A percentile compares a stretch with the other conserved stretches of the same genome.
These are phyloP conservation scores for Phytophthora chlamydospora DNA, from an alignment of 352 stramenopile species.

Conservation along the genomic window DNA sequence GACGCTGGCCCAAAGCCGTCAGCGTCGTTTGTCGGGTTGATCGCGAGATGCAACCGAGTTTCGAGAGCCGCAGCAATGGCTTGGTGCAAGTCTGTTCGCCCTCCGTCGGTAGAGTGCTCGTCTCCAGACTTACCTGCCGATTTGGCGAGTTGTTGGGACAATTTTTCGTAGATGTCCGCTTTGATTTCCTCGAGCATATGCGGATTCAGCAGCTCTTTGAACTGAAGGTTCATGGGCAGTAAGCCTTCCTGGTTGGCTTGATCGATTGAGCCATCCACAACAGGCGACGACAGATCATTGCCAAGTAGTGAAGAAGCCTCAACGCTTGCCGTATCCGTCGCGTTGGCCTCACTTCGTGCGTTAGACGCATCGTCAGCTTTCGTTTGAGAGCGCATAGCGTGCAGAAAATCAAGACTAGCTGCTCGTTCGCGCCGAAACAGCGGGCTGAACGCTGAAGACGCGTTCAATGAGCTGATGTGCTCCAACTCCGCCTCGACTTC, in stretches of 20 bases:
- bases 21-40: conserved; percentile 28
- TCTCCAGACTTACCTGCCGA: conserved; percentile 5
- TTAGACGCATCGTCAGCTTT: not conserved
- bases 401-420: conserved; percentile 36
- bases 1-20: conserved; percentile 5
- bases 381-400: conserved; percentile 12
- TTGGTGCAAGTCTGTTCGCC: conserved; percentile 47
- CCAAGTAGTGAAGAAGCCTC: conserved; percentile 1
- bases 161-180: conserved; percentile 61
- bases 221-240: conserved; percentile 40
- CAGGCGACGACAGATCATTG: conserved; percentile 6
- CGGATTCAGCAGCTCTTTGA: conserved; percentile 57
- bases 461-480: conserved; percentile 52
- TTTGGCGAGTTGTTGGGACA: conserved; percentile 46
- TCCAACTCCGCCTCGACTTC: conserved; percentile 63
- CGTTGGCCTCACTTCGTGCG: not conserved
- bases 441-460: conserved; percentile 27
- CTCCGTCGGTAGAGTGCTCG: conserved; percentile 12
- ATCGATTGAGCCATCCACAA: conserved; percentile 4
- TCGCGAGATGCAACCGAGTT: conserved; percentile 50
- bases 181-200: conserved; percentile 68
- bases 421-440: conserved; percentile 35
- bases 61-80: conserved; percentile 57
- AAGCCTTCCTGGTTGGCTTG: conserved; percentile 3
- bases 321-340: not conserved